Evolutionary conservation across 2,329 filamentous ascomycete genomes (phyloP).

Genomic region (Trichophyton schoenleinii): DNA sequence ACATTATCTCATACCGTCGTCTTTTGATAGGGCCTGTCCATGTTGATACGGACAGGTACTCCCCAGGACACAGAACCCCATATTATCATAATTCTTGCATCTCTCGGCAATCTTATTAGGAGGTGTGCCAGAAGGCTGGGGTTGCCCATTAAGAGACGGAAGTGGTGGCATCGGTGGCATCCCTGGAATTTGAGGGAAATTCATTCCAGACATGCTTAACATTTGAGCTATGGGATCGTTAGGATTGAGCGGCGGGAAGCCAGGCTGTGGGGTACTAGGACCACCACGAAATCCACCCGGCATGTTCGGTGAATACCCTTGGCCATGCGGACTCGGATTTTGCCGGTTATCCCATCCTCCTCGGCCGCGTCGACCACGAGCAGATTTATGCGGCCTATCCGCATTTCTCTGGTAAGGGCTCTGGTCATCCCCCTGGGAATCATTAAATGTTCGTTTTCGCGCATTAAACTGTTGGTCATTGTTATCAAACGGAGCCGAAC

Average conservation of each 20-base stretch:
- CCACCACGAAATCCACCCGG: slow-evolving; percentile 15
- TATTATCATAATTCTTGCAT: slow-evolving; percentile 47
- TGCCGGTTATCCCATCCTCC: slow-evolving; percentile 31
- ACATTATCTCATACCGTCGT: slow-evolving; percentile 23
- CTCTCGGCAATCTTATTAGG: slow-evolving; percentile 28
- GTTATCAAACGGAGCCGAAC: slow-evolving; percentile 12
- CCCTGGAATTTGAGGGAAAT: slow-evolving; percentile 37
- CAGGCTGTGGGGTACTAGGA: slow-evolving; percentile 30
- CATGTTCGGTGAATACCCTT: slow-evolving; percentile 9
- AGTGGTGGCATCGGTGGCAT: slow-evolving; percentile 26
- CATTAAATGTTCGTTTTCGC: slow-evolving; percentile 43
- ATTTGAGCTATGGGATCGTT: slow-evolving; percentile 45
- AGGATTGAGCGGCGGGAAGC: slow-evolving; percentile 42
- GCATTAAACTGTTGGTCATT: slow-evolving; percentile 23
- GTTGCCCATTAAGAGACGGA: slow-evolving; percentile 6
- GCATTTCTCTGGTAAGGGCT: slow-evolving; percentile 28
- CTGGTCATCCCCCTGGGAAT: slow-evolving; percentile 36
- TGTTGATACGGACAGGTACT: slow-evolving; percentile 47
- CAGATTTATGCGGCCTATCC: slow-evolving; percentile 38
- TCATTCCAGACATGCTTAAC: slow-evolving; percentile 42
- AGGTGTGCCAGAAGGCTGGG: slow-evolving; percentile 18
- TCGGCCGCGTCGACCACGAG: slow-evolving; percentile 26
- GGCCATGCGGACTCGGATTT: slow-evolving; percentile 17
- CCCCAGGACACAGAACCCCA: slow-evolving; percentile 46
- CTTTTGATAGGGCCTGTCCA: slow-evolving; percentile 31